These are phyloP conservation scores for Linderniella brevidens DNA, from an alignment of 257 asterid genomes.

Conservation along the genomic window DNA sequence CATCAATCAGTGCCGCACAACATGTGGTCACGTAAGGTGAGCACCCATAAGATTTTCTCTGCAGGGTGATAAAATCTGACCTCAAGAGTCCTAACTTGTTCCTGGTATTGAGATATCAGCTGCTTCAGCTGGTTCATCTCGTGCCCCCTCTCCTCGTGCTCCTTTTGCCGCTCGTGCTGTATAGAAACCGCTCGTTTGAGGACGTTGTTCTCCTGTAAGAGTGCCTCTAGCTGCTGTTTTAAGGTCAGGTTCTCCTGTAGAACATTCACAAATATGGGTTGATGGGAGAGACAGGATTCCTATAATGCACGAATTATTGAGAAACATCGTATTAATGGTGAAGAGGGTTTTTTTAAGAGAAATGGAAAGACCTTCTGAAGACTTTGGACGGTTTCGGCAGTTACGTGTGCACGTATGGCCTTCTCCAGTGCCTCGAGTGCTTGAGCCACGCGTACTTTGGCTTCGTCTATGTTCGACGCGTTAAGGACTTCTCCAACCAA, in stretches of 20 bases:
- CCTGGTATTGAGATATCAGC: constrained; percentile 73
- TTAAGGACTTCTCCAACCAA: constrained; percentile 37
- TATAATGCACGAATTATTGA: not conserved
- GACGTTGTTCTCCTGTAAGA: constrained; percentile 54
- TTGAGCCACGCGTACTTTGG: constrained; percentile 35
- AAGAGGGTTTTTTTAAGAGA: not conserved
- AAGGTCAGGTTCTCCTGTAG: constrained; percentile 38
- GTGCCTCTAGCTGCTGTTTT: constrained; percentile 65
- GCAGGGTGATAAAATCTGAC: constrained; percentile 27
- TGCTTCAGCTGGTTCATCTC: constrained; percentile 79
- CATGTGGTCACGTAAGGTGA: too few relatives aligned
- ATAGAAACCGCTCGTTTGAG: constrained; percentile 74
- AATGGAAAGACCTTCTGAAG: constrained; percentile 42
- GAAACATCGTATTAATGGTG: not conserved
- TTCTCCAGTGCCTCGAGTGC: constrained; percentile 47
- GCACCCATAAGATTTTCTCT: too few relatives aligned
- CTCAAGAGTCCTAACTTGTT: constrained; percentile 89
- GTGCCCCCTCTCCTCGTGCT: constrained; percentile 54
- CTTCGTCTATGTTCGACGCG: constrained; percentile 35
- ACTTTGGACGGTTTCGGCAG: constrained; percentile 44
- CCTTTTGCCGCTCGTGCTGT: constrained; percentile 83
- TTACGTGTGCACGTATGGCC: constrained; percentile 34
- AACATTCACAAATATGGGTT: not conserved
- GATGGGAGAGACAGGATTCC: not conserved
- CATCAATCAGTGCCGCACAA: too few relatives aligned